Conservation (phyloP, 2,329 filamentous ascomycete species). For the Monosporascus cannonballus region DNA sequence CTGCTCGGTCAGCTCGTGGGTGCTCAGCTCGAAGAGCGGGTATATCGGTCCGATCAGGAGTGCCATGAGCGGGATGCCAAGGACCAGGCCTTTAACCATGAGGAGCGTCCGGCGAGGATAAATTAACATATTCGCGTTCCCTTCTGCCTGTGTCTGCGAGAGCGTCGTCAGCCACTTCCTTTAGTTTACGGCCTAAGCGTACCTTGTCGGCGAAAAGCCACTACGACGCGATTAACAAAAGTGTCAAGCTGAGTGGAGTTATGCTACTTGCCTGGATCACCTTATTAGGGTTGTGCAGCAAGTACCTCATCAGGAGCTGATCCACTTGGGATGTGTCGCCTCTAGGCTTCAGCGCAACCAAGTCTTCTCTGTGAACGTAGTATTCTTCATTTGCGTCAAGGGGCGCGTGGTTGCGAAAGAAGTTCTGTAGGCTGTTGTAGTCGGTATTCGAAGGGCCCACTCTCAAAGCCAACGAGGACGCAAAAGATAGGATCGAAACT, state of each 20-base stretch:
- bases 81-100: neutral
- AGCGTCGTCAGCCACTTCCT: neutral
- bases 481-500: constrained; percentile 2
- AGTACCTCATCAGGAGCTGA: neutral
- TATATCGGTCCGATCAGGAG: constrained; percentile 7
- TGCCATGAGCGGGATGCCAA: constrained; percentile 1
- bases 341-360: neutral
- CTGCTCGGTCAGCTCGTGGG: constrained; percentile 3
- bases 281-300: neutral
- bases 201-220: constrained; percentile 1
- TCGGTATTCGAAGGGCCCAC: constrained; percentile 1
- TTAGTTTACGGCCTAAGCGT: neutral
- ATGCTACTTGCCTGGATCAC: constrained; percentile 1
- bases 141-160: neutral
- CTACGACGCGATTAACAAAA: neutral
- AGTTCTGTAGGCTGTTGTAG: constrained; percentile 1
- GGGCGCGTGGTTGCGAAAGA: neutral
- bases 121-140: neutral
- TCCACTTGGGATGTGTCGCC: constrained; percentile 6
- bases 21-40: constrained; percentile 7
- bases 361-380: constrained; percentile 2
- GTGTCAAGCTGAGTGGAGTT: neutral
- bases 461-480: neutral
- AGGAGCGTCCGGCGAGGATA: neutral
- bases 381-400: neutral